Percentiles rank a stretch among this genome's conserved stretches.
Conservation (phyloP, 495 filamentous ascomycete species). For the Trichoderma parareesei region DNA sequence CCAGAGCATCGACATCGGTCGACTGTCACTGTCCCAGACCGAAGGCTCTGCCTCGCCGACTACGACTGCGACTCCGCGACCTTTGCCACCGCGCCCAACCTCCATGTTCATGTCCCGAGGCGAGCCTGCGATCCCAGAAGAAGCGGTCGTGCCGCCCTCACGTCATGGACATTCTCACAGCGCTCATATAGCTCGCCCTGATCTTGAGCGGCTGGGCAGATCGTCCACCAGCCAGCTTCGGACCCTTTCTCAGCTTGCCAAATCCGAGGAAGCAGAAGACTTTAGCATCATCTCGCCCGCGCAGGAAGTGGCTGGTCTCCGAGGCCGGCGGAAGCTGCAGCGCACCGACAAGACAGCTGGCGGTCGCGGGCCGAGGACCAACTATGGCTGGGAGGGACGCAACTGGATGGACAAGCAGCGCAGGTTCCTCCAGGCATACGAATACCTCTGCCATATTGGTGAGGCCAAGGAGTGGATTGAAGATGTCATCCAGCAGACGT, state of each 20-base stretch:
- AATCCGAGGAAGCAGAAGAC: slow-evolving; percentile 64
- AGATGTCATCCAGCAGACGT: slow-evolving; percentile 77
- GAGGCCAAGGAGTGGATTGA: slow-evolving; percentile 99
- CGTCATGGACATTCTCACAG: slow-evolving; percentile 21
- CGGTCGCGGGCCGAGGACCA: slow-evolving; percentile 34
- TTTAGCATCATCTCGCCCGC: slow-evolving; percentile 66
- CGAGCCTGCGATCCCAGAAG: slow-evolving; percentile 31
- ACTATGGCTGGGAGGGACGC: slow-evolving; percentile 68
- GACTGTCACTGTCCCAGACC: slow-evolving; percentile 30
- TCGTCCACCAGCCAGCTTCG: slow-evolving; percentile 84
- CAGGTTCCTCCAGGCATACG: slow-evolving; percentile 94
- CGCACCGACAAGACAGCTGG: slow-evolving; percentile 42
- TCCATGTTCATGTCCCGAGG: slow-evolving; percentile 47
- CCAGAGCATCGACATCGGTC: slow-evolving; percentile 45
- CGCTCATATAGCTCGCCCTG: slow-evolving; percentile 52
- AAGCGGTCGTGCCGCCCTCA: slow-evolving; percentile 16
- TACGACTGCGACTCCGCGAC: slow-evolving; percentile 21
- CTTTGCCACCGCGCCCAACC: slow-evolving; percentile 40
- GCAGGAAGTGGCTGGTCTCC: slow-evolving; percentile 78
- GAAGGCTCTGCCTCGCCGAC: slow-evolving; percentile 26
- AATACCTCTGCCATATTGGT: slow-evolving; percentile 98
- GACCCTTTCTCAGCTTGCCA: slow-evolving; percentile 77
- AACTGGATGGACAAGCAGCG: slow-evolving; percentile 99
- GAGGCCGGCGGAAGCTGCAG: slow-evolving; percentile 76
- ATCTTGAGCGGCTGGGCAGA: slow-evolving; percentile 68